Percentiles rank a stretch among this genome's conserved stretches.
Evolutionary conservation across 208 protist species (phyloP).

Genomic region (Trichomonas vaginalis): DNA sequence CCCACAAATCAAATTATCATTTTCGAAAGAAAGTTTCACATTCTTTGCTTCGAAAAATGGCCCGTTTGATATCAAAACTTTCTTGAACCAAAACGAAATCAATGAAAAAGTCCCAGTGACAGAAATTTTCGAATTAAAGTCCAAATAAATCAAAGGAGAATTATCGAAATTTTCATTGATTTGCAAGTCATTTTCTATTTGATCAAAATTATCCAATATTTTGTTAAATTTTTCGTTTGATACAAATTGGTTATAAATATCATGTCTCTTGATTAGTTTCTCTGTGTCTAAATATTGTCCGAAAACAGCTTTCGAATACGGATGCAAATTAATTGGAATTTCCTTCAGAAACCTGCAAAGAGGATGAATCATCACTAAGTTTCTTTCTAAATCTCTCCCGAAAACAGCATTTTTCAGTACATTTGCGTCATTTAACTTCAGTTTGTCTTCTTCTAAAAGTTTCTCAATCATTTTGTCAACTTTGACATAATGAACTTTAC

Average conservation of each 20-base stretch:
- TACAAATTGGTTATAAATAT: not conserved
- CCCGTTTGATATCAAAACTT: not conserved
- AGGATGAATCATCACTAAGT: not conserved
- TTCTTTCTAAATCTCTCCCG: not conserved
- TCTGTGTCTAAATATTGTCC: not conserved
- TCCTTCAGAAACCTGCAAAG: not conserved
- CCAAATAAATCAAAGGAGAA: not conserved
- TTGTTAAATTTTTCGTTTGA: not conserved
- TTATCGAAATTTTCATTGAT: not conserved
- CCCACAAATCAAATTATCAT: not conserved
- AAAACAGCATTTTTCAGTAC: not conserved
- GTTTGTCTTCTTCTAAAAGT: not conserved
- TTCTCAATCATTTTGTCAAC: not conserved
- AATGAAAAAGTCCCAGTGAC: not conserved
- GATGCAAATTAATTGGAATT: not conserved
- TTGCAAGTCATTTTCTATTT: not conserved
- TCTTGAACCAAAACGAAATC: not conserved
- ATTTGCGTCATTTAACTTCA: not conserved
- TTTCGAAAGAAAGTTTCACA: not conserved
- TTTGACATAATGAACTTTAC: not conserved
- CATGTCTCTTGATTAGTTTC: not conserved
- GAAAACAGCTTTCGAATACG: not conserved
- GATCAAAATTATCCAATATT: no score
- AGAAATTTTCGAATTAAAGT: not conserved
- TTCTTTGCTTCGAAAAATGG: not conserved